Base-by-base conservation (phyloP, 2,329 filamentous ascomycete genomes). In the Blastomyces gilchristii region DNA sequence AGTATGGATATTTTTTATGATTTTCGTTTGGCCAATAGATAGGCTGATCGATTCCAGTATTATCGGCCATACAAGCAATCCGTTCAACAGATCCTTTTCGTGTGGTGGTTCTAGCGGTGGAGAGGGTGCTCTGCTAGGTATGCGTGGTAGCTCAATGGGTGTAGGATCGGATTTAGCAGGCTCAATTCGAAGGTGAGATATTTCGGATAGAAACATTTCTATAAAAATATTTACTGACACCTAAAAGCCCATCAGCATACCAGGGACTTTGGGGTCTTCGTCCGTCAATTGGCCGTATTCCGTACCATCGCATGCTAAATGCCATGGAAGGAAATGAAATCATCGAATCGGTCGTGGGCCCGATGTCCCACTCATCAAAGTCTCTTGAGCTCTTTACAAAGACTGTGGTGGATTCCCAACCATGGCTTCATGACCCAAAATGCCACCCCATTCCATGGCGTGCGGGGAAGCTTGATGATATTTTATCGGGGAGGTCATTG, bases 61-160 rank as follows among this genome's bases (percentile, higher is more conserved):
- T n/a, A 52, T 61, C 18, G 59, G 59, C 4, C 59, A 41, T 16
- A 86, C 84, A 0, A 71, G 83, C 25, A 87, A 87, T 69, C 86
- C 87, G 0, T 73, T 75, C 7, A 86, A 87, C 69, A 80, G 83
- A 37, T 86, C 87, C 68, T 80, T 83, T 43, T 87, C 85, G 0
- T 82, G 81, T 25, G 87, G 87, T 18, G 87, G 87, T 9, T 85
- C 82, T 49, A 87, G 84, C 0, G 87, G 87, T 3, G 87, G 87
- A 54, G 87, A 89, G 69, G 81, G 81, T 5, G 86, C 86, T 0
- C 77, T 89, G 2, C 79, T 89, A 45, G 75, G 77, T 0, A 80
- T 87, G 64, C 72, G 74, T 6, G 87, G 86, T n/a, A 84, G 81
- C 63, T 78, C 80, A 0, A 65, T 87, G 0, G 87, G 87, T 11